phyloP scores from a whole-genome alignment of 176 grass and related monocot genomes.

The Zoysia japonica region DNA sequence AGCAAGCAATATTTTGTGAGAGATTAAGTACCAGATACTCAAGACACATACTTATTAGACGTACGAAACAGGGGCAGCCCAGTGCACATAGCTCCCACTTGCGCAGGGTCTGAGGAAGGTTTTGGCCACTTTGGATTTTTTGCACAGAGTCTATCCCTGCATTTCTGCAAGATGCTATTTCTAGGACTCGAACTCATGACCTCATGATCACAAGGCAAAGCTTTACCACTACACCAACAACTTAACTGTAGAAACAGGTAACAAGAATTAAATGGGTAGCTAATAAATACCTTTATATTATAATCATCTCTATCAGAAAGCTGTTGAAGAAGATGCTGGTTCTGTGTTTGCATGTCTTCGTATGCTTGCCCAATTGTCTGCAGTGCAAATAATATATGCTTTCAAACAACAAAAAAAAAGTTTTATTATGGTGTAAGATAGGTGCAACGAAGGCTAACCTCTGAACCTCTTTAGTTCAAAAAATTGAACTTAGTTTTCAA shows the following conservation, averaged over 20 bases:
- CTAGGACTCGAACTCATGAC: too few relatives aligned
- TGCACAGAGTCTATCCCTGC: too few relatives aligned
- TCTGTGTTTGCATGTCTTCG: constrained; percentile 97
- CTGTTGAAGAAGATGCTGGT: constrained; percentile 87
- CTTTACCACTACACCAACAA: too few relatives aligned
- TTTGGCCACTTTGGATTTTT: too few relatives aligned
- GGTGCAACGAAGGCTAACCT: too few relatives aligned
- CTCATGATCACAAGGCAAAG: too few relatives aligned
- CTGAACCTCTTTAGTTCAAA: too few relatives aligned
- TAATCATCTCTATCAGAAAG: constrained; percentile 93
- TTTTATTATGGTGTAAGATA: not conserved
- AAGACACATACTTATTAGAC: not conserved
- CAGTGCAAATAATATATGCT: constrained; percentile 35
- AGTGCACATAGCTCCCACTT: too few relatives aligned
- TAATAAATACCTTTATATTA: constrained; percentile 83
- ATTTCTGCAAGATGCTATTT: too few relatives aligned
- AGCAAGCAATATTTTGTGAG: not conserved
- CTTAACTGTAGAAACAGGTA: too few relatives aligned
- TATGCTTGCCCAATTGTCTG: constrained; percentile 99
- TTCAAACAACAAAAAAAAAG: constrained; percentile 28
- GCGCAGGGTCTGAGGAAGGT: too few relatives aligned
- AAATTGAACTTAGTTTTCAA: too few relatives aligned
- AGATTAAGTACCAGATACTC: not conserved
- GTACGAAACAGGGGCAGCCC: not conserved
- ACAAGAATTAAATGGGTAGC: constrained; percentile 2